These are phyloP conservation scores for Aureobasidium leucospermi DNA, from an alignment of 2,329 filamentous ascomycete species.

Conservation along the genomic window DNA sequence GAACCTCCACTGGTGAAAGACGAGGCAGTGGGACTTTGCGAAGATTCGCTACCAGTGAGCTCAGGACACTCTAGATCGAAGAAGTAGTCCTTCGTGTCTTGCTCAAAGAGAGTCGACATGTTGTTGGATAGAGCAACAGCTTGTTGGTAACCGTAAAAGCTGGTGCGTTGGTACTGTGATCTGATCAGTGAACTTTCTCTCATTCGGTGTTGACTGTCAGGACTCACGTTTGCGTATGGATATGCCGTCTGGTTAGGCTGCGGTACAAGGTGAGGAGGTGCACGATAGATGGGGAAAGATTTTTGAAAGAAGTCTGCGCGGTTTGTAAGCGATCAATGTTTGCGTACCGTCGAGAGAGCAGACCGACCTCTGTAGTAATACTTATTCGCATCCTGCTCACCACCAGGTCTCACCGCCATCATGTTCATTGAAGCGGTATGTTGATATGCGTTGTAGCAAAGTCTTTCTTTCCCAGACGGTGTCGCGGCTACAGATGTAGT, in stretches of 20 bases:
- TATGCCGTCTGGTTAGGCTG: not conserved
- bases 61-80: slow-evolving; percentile 11
- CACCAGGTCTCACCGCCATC: slow-evolving; percentile 10
- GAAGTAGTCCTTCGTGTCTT: not conserved
- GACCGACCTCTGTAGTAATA: slow-evolving; percentile 6
- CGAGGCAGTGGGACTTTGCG: not conserved
- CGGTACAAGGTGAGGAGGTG: not conserved
- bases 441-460: slow-evolving; percentile 12
- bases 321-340: slow-evolving; percentile 5
- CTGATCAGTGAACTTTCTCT: not conserved
- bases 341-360: not conserved
- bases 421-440: slow-evolving; percentile 10
- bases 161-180: not conserved
- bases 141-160: slow-evolving; percentile 1
- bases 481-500: slow-evolving; percentile 6
- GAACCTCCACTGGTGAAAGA: not conserved
- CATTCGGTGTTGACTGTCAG: not conserved
- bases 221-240: slow-evolving; percentile 8
- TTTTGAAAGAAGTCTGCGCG: not conserved
- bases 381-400: slow-evolving; percentile 4
- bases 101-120: not conserved
- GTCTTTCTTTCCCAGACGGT: slow-evolving; percentile 10
- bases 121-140: not conserved
- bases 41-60: slow-evolving; percentile 2
- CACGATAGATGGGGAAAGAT: not conserved